Evolutionary conservation across 1,139 yeast genomes (phyloP), one percentile per base, ranked within the genome.

Genomic region (Candida glucosophila): DNA sequence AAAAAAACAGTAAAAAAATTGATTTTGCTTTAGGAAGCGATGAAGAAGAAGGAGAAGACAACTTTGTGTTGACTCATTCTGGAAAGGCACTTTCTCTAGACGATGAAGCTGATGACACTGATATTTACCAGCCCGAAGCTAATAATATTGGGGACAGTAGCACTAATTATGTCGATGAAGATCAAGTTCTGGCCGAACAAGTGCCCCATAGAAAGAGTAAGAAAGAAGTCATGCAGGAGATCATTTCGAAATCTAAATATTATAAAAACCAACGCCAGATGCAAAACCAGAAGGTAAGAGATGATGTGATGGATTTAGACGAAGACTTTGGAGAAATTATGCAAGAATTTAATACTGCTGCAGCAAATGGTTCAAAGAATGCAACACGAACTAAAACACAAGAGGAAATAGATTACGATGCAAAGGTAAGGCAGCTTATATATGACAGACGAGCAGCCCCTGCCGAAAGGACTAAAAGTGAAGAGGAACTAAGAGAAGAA

Each of bases 181-280:
- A 60, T 27, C 40, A 41, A 15, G 26, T 44, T 14, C 28, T 34
- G 33, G 44, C 40, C 6, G 52, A 44, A 5, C 64, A 49, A 4
- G 40, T 35, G 14, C 61, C 65, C 5, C 70, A 75, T 33, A 83
- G 80, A 50, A 92, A 86, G 57, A 72, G 90, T 16, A 88, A 90
- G 48, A 82, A 85, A 22, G 98, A 92, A 51, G 94, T 92, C 21
- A 90, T 92, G 98, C 77, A 83, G 43, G 99, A 92, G 52, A 73
- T 92, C 29, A 90, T 92, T 36, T 95, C 96, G 22, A 92, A 92
- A 53, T 85, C 96, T 7, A 92, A 92, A 49, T 74, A 75, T 49
- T 73, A 88, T 55, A 90, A 86, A 48, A 78, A 77, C 26, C 93
- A 86, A 53, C 74, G 98, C 44, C 97, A 92, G 54, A 61, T 68